Evolutionary conservation across 306 rosid species (phyloP).

Genomic region (Glycine soja): DNA sequence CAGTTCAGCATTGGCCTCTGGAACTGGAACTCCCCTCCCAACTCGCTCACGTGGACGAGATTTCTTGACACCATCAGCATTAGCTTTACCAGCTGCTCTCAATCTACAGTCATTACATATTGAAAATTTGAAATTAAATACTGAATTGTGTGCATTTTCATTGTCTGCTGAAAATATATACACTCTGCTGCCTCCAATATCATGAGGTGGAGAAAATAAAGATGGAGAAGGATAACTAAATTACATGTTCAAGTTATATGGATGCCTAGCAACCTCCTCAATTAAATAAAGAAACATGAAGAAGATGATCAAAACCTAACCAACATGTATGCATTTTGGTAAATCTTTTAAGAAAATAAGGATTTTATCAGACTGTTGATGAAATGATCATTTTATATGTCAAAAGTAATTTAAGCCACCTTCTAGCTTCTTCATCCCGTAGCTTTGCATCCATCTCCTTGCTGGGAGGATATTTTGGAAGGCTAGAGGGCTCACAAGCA

Average conservation of each 20-base stretch:
- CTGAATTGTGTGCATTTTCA: slow-evolving; percentile 18
- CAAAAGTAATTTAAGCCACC: slow-evolving; percentile 60
- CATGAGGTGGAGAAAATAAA: slow-evolving; percentile 24
- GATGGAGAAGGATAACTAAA: slow-evolving; percentile 2
- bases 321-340: slow-evolving; percentile 4
- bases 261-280: slow-evolving; percentile 2
- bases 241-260: slow-evolving; percentile 10
- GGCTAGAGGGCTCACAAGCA: slow-evolving; percentile 98
- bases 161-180: slow-evolving; percentile 12
- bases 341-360: background rate
- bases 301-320: slow-evolving; percentile 4
- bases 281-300: background rate
- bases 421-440: slow-evolving; percentile 98
- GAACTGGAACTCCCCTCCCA: slow-evolving; percentile 83
- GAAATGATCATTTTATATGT: slow-evolving; percentile 10
- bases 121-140: slow-evolving; percentile 40
- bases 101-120: slow-evolving; percentile 63
- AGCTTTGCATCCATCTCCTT: slow-evolving; percentile 99
- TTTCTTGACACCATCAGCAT: slow-evolving; percentile 82
- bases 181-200: slow-evolving; percentile 7
- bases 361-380: slow-evolving; percentile 25
- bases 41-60: slow-evolving; percentile 83
- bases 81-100: slow-evolving; percentile 86
- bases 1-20: slow-evolving; percentile 95
- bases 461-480: slow-evolving; percentile 99